A percentile compares a stretch with the other conserved stretches of the same genome.
phyloP scores from a whole-genome alignment of 306 rosid species.

The Ceratonia siliqua region DNA sequence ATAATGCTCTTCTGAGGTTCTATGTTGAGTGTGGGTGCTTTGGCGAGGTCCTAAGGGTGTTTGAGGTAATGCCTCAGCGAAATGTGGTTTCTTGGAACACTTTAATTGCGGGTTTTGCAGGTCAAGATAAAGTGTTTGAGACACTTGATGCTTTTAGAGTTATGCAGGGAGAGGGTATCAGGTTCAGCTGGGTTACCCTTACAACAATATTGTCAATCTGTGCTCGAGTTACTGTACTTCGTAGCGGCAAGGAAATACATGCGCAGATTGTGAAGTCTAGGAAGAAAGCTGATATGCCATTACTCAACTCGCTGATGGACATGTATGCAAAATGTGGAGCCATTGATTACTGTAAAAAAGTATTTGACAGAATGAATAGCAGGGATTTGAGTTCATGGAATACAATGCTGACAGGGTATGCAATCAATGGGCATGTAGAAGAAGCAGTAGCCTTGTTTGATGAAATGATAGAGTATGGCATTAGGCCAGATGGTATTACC shows the following conservation, averaged over 20 bases:
- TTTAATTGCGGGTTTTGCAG: constrained; percentile 46
- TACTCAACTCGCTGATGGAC: constrained; percentile 57
- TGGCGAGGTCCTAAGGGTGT: constrained; percentile 46
- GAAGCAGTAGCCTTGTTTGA: constrained; percentile 48
- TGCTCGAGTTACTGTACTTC: constrained; percentile 52
- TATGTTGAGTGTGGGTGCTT: constrained; percentile 46
- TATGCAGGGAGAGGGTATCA: constrained; percentile 53
- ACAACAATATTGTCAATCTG: constrained; percentile 49
- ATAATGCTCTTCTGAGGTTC: constrained; percentile 47
- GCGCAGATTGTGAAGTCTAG: constrained; percentile 58
- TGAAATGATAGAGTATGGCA: constrained; percentile 38
- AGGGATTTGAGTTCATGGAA: constrained; percentile 67
- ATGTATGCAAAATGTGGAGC: constrained; percentile 72
- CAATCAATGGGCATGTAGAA: constrained; percentile 51
- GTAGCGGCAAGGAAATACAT: constrained; percentile 64
- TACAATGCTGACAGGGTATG: constrained; percentile 55
- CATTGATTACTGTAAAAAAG: constrained; percentile 49
- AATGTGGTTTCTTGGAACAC: constrained; percentile 68
- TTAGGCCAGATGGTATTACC: constrained; percentile 52
- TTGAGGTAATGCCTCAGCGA: constrained; percentile 62
- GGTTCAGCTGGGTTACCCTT: constrained; percentile 65
- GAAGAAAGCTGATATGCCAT: constrained; percentile 48
- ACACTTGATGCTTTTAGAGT: constrained; percentile 45
- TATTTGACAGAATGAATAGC: constrained; percentile 44
- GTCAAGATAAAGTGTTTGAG: constrained; percentile 35